Base-by-base conservation (phyloP, 148 eudicot genomes). In the Linanthus parryae region DNA sequence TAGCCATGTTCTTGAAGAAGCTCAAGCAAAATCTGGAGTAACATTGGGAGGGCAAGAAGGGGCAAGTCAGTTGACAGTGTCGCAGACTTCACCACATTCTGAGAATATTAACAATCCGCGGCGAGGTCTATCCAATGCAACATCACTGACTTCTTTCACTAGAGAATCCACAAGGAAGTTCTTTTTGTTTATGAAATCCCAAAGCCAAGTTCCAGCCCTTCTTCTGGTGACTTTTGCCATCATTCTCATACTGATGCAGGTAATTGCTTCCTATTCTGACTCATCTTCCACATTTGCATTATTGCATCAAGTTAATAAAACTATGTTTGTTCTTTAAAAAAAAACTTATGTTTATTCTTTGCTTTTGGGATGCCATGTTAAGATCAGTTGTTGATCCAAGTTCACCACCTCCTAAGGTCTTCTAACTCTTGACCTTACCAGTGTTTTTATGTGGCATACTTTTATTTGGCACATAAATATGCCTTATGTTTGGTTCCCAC, bases 181-280 rank as follows among this genome's bases (percentile, higher is more conserved):
- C 41, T 56, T 26, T 29, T 36, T 69, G 34, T 62, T 66, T 30
- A 51, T 79, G 54, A 73, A 54, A 54, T 62, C 59, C 54, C 68
- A 41, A 53, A 72, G 55, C 44, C 70, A 67, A 53, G 47, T 70
- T 26, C 65, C 74, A n/a, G 16, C 69, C 18, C 23, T 71, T 16
- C 44, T 70, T n/a, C 67, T 73, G 47, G 49, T 68, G 44, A 42
- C 57, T 5, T 52, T 83, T 61, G 79, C 73, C n/a, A 41, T 75
- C 19, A 71, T 83, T 58, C 69, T 83, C 34, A 48, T 83, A 38
- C 57, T 83, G 34, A 83, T 83, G 80, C 90, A 83, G 85, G 90
- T 83, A 68, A 39, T 8, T 10, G 8, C n/a, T 27, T 45, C 5
- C 22, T 61, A n/a, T 30, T 43, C 45, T 21, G 52, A 2, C 21